Base-by-base conservation (phyloP, 179 eudicot species). In the Carnegiea gigantea region DNA sequence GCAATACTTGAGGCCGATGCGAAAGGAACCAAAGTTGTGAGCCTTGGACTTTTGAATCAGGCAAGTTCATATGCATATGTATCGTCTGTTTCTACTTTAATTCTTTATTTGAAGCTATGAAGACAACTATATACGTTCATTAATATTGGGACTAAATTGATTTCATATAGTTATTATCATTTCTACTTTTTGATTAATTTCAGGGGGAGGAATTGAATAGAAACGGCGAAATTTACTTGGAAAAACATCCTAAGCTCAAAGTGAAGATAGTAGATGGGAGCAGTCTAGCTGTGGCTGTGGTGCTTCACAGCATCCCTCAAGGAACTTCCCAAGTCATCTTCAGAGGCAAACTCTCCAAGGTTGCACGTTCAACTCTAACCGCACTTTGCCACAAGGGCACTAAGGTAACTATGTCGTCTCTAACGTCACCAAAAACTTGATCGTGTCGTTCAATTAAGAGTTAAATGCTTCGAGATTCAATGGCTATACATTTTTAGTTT, bases 1-100 rank as follows among this genome's bases (percentile, higher is more conserved):
- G 90, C 91, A n/a, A 81, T 91, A 74, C 51, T 91, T 0, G 92
- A 92, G 53, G 94, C 97, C 11, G 88, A 92, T 4, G 82, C 81
- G 6, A 88, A 73, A 70, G 90, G 92, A 70, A 73, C 74, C 72
- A 88, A 88, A 81, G 94, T 90, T 33, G 70, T 92, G 53, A 91
- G 92, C 85, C 88, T 70, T 17, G 73, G 73, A 3, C 73, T 70
- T 70, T 26, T 15, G 33, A 70, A 70, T 36, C 73, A 70, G 90
- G 73, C 46, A 70, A 70, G 73, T 36, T 70, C 21, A 70, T 70
- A 67, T 0, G 2, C 1, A 10, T 14, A 5, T 23, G 1, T 5
- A 44, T 23, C 33, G 6, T 46, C 24, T 60, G 10, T 21, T 60
- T 60, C 9, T 18, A 1, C 24, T 18, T 33, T 1, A 33, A 3